Evolutionary conservation across 2,329 filamentous ascomycete genomes (phyloP), one percentile per base, ranked within the genome.

Genomic region (Cylindrodendrum hubeiense): DNA sequence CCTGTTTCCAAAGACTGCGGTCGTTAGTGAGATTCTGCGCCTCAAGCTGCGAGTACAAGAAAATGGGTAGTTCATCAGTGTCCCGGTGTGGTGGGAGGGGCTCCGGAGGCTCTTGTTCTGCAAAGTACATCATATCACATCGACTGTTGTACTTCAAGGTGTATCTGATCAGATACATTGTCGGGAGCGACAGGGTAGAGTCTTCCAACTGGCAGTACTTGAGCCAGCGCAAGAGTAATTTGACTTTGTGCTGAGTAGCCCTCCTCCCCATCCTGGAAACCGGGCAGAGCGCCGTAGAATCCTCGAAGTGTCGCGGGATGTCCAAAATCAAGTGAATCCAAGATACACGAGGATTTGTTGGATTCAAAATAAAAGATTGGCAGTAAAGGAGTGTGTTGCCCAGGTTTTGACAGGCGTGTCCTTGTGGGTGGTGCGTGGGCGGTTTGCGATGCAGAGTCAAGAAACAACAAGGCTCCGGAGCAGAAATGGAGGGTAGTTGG

Each of bases 1-100:
- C 66, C 75, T 78, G 74, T 56, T 55, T 61, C 72, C 65, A 75
- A 67, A 77, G 65, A 68, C 63, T 73, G 51, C 46, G 67, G 34
- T 68, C 53, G 71, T 80, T 66, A 80, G 79, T 66, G 56, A 77
- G 72, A 52, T 71, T 74, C 61, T 75, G 72, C n/a, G 67, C 67
- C 44, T 75, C 70, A 15, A 71, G 50, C 30, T 75, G 71, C 15
- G 73, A 75, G 39, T 59, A 65, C 34, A 77, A 66, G 62, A 74
- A 76, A 7, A 60, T 61, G 65, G 75, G 72, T 37, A 77, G 37
- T 39, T 65, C 51, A 63, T 61, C 43, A 50, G 67, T 33, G 64
- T 50, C 7, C 64, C 50, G 28, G 50, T 39, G 8, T 26, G 55
- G 66, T 71, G 47, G 75, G 67, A 66, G 73, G 70, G 73, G 80